Conservation (phyloP, 805 yeast species). For the Candida orba region DNA sequence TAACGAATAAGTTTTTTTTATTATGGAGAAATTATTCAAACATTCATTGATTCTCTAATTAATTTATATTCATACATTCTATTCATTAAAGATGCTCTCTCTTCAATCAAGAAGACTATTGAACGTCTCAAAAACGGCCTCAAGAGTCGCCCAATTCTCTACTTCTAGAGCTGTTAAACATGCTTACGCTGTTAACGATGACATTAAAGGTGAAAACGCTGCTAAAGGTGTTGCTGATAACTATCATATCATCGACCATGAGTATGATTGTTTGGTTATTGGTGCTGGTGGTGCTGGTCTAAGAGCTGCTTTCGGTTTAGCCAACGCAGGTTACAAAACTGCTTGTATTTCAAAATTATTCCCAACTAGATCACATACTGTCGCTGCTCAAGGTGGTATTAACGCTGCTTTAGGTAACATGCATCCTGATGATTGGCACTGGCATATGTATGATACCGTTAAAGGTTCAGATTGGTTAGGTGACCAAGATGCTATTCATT, state of each 20-base stretch:
- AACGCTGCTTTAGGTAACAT: conserved; percentile 98
- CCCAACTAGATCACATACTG: conserved; percentile 98
- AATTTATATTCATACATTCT: background rate
- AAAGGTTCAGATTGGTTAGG: conserved; percentile 99
- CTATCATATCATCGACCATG: conserved; percentile 93
- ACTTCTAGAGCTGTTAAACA: conserved; percentile 16
- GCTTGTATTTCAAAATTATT: conserved; percentile 96
- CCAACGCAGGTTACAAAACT: conserved; percentile 94
- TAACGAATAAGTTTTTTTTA: background rate
- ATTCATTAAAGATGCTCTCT: conserved; percentile 16
- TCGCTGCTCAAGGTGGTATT: conserved; percentile 99
- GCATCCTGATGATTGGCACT: conserved; percentile 98
- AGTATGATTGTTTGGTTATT: conserved; percentile 94
- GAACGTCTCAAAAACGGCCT: conserved; percentile 5
- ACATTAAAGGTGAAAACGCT: conserved; percentile 43
- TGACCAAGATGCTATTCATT: conserved; percentile 98
- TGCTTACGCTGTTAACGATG: conserved; percentile 30
- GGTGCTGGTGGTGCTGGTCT: conserved; percentile 99
- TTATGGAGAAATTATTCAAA: background rate
- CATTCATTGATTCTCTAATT: too few species aligned
- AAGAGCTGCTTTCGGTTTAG: conserved; percentile 96
- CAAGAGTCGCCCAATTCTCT: conserved; percentile 16
- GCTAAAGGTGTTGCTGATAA: conserved; percentile 52
- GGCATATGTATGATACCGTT: conserved; percentile 99
- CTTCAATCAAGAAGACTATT: conserved; percentile 19